Base-by-base conservation (phyloP, 495 filamentous ascomycete genomes). In the Aspergillus homomorphus region DNA sequence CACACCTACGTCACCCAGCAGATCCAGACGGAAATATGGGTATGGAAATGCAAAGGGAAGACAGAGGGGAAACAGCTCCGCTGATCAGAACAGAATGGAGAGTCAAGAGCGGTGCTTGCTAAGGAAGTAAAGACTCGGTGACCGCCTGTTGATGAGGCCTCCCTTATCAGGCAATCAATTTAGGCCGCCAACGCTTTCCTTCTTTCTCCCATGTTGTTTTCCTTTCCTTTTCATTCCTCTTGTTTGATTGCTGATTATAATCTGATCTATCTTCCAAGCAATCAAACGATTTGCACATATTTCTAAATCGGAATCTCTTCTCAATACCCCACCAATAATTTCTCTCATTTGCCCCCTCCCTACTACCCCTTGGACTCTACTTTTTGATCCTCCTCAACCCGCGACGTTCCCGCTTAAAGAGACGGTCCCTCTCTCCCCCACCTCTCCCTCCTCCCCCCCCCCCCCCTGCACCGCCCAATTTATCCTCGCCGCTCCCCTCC, bases 351-450 rank as follows among this genome's bases (percentile, higher is more conserved):
- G n/a, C n/a, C n/a, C n/a, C n/a, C n/a, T n/a, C n/a, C n/a, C n/a
- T n/a, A n/a, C n/a, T n/a, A n/a, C n/a, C n/a, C n/a, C n/a, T n/a
- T n/a, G n/a, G n/a, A n/a, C n/a, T n/a, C n/a, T n/a, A n/a, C n/a
- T n/a, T n/a, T n/a, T n/a, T n/a, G n/a, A n/a, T n/a, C n/a, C n/a
- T n/a, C n/a, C n/a, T n/a, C 63, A 16, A 53, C 19, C 22, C 44
- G 48, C 55, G 48, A 51, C 23, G 18, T 51, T n/a, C 43, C 48
- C 42, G 45, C 28, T 60, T 18, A 48, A 30, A 46, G 50, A 45
- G 30, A 53, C 26, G n/a, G 26, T 57, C 52, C 49, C 60, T 64
- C 58, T 48, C 50, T 59, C 59, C 57, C 49, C 58, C 44, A 50
- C 45, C 51, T 54, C 49, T 54, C 50, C 43, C 53, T 50, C 51